Evolutionary conservation across 306 rosid species (phyloP).

Genomic region (Cajanus cajan): DNA sequence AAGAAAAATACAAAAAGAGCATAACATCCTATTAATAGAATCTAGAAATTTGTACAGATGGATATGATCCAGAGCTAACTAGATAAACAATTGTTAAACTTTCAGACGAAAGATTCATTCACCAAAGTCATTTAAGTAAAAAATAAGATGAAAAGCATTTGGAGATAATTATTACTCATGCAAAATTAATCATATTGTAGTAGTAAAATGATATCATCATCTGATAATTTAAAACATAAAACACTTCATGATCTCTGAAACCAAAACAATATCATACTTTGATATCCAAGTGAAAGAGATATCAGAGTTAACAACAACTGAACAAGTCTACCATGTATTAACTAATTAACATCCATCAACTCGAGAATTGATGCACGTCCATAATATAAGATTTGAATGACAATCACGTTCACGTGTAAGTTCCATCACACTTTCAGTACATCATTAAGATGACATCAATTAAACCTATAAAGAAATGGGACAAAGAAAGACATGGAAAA

Average conservation of each 20-base stretch:
- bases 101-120: neutral
- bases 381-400: neutral
- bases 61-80: neutral
- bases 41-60: neutral
- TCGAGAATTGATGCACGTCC: neutral
- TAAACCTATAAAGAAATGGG: neutral
- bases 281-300: neutral
- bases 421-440: neutral
- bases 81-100: neutral
- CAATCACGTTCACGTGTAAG: neutral
- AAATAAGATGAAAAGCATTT: neutral
- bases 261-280: neutral
- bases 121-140: neutral
- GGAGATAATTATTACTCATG: neutral
- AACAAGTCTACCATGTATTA: neutral
- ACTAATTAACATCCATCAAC: neutral
- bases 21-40: neutral
- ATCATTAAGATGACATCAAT: neutral
- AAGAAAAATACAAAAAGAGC: constrained; percentile 19
- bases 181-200: neutral
- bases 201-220: neutral
- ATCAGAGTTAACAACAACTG: neutral
- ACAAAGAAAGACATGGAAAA: neutral
- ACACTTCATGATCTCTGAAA: neutral
- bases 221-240: neutral